Percentiles rank a stretch among this genome's conserved stretches.
Conservation (phyloP, 768 basidiomycete genomes). For the Lyophyllum semitale region DNA sequence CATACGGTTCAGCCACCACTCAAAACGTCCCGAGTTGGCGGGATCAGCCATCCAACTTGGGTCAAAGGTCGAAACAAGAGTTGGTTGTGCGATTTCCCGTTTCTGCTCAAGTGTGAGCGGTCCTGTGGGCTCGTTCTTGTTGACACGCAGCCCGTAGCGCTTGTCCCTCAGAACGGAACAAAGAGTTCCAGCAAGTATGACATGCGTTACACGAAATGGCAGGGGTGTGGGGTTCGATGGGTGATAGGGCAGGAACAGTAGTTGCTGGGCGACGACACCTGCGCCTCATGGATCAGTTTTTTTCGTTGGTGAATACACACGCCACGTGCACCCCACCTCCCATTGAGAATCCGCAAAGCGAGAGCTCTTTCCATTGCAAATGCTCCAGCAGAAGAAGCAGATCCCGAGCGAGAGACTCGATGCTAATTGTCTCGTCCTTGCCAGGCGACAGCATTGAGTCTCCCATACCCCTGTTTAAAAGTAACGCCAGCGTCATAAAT, state of each 20-base stretch:
- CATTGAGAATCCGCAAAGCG: conserved; percentile 54
- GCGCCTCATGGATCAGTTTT: neutral
- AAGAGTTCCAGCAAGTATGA: conserved; percentile 39
- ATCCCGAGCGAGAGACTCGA: conserved; percentile 49
- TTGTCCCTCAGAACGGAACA: conserved; percentile 20
- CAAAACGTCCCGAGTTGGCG: conserved; percentile 25
- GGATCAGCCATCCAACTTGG: conserved; percentile 34
- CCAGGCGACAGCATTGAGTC: conserved; percentile 35
- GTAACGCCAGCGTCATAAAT: neutral
- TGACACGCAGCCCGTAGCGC: conserved; percentile 25
- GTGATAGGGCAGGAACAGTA: conserved; percentile 46
- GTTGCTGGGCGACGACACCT: conserved; percentile 46
- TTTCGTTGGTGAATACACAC: neutral
- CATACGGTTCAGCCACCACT: conserved; percentile 24
- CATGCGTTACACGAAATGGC: conserved; percentile 43
- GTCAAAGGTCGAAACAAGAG: conserved; percentile 32
- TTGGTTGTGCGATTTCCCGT: conserved; percentile 27
- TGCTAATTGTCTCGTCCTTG: conserved; percentile 38
- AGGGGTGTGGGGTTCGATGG: conserved; percentile 32
- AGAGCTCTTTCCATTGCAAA: conserved; percentile 42
- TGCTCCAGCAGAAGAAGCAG: conserved; percentile 35
- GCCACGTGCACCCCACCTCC: conserved; percentile 37
- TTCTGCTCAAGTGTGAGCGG: conserved; percentile 30
- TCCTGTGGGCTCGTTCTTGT: conserved; percentile 11
- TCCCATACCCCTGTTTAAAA: conserved; percentile 42